Evolutionary conservation across 331 rosid genomes (phyloP).

Genomic region (Acacia concinna): DNA sequence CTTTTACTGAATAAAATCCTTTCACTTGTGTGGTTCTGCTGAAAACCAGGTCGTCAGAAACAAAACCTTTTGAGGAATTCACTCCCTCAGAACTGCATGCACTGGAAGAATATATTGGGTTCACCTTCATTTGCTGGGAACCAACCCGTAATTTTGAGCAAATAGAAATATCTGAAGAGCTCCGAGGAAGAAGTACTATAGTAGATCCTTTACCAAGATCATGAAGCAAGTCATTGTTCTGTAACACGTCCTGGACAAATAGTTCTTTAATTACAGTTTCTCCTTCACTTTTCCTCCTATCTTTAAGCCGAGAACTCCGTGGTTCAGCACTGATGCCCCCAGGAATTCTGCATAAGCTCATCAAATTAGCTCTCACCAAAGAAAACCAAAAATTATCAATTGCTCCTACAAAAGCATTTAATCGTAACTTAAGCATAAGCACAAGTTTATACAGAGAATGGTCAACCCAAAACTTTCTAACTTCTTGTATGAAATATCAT

Average conservation of each 20-base stretch:
- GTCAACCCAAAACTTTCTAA: background rate
- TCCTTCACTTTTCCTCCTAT: constrained; percentile 77
- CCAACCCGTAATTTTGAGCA: constrained; percentile 78
- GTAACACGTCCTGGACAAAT: constrained; percentile 62
- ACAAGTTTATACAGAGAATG: background rate
- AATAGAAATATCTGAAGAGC: constrained; percentile 66
- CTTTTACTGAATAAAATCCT: constrained; percentile 50
- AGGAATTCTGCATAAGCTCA: constrained; percentile 49
- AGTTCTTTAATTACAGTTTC: constrained; percentile 73
- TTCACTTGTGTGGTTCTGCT: constrained; percentile 45
- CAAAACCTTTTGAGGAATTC: constrained; percentile 45
- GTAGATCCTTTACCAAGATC: constrained; percentile 65
- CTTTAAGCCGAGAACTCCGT: constrained; percentile 82
- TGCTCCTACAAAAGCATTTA: background rate
- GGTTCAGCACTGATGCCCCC: constrained; percentile 54
- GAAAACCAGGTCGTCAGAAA: constrained; percentile 53
- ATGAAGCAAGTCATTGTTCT: constrained; percentile 70
- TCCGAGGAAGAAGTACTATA: constrained; percentile 75
- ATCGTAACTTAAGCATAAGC: background rate
- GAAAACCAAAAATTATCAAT: background rate
- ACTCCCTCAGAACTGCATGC: constrained; percentile 48
- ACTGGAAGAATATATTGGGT: constrained; percentile 37
- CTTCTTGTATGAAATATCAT: background rate
- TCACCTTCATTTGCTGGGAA: constrained; percentile 54
- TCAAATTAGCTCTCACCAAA: background rate